Base-by-base conservation (phyloP, 2,329 filamentous ascomycete genomes). In the Neofusicoccum sp. region DNA sequence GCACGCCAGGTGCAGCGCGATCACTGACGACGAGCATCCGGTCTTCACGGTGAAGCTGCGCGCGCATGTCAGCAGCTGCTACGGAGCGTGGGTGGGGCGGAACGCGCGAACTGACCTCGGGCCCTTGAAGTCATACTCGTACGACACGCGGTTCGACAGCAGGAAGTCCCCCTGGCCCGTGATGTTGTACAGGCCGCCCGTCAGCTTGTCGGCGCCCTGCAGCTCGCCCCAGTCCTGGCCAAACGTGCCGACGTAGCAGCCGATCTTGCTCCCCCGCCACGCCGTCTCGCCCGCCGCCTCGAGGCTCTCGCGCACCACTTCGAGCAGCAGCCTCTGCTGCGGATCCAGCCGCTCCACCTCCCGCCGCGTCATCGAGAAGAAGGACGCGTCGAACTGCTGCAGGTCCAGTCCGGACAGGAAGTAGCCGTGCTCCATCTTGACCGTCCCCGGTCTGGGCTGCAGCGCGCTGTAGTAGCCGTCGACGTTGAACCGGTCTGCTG, bases 21-120 rank as follows among this genome's bases (percentile, higher is more conserved):
- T 69, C 11, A 80, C 56, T 6, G 76, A 73, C 3, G 77, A 74
- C 0, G 78, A 80, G 54, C 79, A 80, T 1, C 74, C 79, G 0
- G 79, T 81, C 6, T 56, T 33, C 28, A 68, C 39, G 6, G 63
- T 66, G n/a, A 68, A 56, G 39, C 54, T 71, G 41, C n/a, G 34
- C 39, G 29, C 9, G 34, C n/a, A n/a, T n/a, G n/a, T n/a, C n/a
- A n/a, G n/a, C n/a, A n/a, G n/a, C n/a, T n/a, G n/a, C n/a, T n/a
- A n/a, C n/a, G n/a, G n/a, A n/a, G n/a, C n/a, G n/a, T n/a, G n/a
- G n/a, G n/a, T n/a, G n/a, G n/a, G n/a, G n/a, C n/a, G n/a, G n/a
- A n/a, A n/a, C n/a, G n/a, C n/a, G n/a, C n/a, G 22, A 54, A 45
- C 64, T 43, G 31, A 65, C 63, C 64, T 67, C 31, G 71, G 71